Evolutionary conservation across 2,329 filamentous ascomycete species (phyloP), one percentile per base, ranked within the genome.

Genomic region (Botrytis fragariae): DNA sequence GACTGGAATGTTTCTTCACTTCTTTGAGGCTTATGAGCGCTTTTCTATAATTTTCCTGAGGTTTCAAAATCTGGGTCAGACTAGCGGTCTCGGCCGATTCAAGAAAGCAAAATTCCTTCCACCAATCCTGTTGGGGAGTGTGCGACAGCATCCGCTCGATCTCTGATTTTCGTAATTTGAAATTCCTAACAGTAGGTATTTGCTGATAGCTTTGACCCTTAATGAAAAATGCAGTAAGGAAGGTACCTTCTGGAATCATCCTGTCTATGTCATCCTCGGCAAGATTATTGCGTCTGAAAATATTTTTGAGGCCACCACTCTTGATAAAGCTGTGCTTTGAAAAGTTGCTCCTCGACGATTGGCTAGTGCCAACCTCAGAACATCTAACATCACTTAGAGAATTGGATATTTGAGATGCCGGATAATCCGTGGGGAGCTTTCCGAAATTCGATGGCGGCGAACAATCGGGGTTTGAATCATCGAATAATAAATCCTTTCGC

Each of bases 61-160:
- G 39, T 10, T 45, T 39, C 22, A 71, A 4, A 37, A 62, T 51
- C 5, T 48, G 25, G 10, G 39, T 51, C 14, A 62, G 12, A n/a
- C 42, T 61, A 12, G 8, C 10, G 8, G 25, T 62, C 18, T n/a
- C 69, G 22, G 35, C 57, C 8, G 9, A 7, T 14, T 71, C 57
- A 8, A 71, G 44, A 29, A 71, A 51, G 18, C 69, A 71, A 8
- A 51, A 71, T 16, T 71, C 42, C 16, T 29, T 51, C 69, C 69
- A 62, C 69, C 69, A 71, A 20, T 48, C 25, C 37, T 42, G 54
- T 8, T 35, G 42, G 1, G 54, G 69, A 7, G 29, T 14, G 20
- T 51, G 14, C 22, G 54, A 71, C 6, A 71, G 20, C 2, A 62
- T 62, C 2, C 16, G 14, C 22, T 71, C 54, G 6, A 62, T 48